phyloP scores from a whole-genome alignment of 345 rosid species.

The Mangifera indica region DNA sequence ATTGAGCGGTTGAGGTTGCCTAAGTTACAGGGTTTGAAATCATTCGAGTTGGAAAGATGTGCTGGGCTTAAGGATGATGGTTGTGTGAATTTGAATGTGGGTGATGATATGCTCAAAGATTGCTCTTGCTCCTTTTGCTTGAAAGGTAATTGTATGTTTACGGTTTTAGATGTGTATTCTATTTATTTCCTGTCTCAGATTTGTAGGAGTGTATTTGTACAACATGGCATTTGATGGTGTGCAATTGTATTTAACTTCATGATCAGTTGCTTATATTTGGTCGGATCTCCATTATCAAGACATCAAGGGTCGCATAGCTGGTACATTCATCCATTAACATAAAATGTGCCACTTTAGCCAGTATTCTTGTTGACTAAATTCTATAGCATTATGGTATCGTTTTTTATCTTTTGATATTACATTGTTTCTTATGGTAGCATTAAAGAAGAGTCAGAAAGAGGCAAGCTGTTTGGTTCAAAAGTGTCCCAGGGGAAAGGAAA shows the following conservation, averaged over 20 bases:
- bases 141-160: constrained; percentile 48
- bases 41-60: constrained; percentile 58
- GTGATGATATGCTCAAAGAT: constrained; percentile 48
- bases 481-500: constrained; percentile 41
- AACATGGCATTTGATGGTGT: constrained; percentile 3
- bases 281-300: constrained; percentile 93
- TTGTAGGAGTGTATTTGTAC: not conserved
- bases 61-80: constrained; percentile 34
- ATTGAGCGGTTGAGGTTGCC: constrained; percentile 41
- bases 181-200: not conserved
- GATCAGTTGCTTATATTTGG: constrained; percentile 88
- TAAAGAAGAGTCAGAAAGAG: constrained; percentile 82
- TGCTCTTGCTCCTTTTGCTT: constrained; percentile 87
- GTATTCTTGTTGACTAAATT: constrained; percentile 4
- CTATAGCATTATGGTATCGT: not conserved
- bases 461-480: constrained; percentile 59
- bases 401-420: not conserved
- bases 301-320: constrained; percentile 69
- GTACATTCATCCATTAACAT: constrained; percentile 32
- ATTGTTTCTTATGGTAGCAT: constrained; percentile 34
- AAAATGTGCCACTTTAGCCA: not conserved
- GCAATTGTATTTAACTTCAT: constrained; percentile 20
- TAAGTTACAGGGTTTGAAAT: constrained; percentile 36
- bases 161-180: not conserved
- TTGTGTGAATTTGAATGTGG: constrained; percentile 32